A percentile compares a stretch with the other conserved stretches of the same genome.
Evolutionary conservation across 768 basidiomycete genomes (phyloP).

Genomic region (Lepiota subincarnata): DNA sequence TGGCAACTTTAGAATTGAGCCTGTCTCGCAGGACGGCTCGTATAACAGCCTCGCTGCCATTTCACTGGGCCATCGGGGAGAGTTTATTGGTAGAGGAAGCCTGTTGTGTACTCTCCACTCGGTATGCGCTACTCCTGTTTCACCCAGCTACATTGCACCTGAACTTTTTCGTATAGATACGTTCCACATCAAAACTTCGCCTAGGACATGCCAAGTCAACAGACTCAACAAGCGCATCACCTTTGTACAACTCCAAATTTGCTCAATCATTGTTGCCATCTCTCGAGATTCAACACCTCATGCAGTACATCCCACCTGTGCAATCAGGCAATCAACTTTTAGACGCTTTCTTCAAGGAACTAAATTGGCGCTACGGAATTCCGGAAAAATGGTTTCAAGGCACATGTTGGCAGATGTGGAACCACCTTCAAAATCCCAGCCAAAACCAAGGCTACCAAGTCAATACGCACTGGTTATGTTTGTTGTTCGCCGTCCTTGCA

Average conservation of each 20-base stretch:
- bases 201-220: conserved; percentile 40
- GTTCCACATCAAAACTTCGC: conserved; percentile 26
- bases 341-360: conserved; percentile 37
- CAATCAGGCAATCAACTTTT: conserved; percentile 31
- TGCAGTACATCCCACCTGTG: conserved; percentile 29
- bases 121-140: conserved; percentile 22
- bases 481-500: conserved; percentile 47
- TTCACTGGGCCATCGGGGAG: conserved; percentile 43
- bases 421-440: conserved; percentile 27
- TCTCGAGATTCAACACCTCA: conserved; percentile 27
- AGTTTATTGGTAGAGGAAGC: conserved; percentile 47
- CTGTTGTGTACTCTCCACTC: conserved; percentile 43
- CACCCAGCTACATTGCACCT: background rate
- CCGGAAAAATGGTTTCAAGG: conserved; percentile 44
- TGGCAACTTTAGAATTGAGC: background rate
- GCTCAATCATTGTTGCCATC: conserved; percentile 6
- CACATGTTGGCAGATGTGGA: conserved; percentile 45
- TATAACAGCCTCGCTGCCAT: conserved; percentile 31
- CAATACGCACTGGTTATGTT: conserved; percentile 47
- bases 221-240: background rate
- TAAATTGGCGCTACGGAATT: conserved; percentile 50
- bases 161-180: conserved; percentile 25
- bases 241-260: background rate
- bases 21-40: conserved; percentile 1
- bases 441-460: conserved; percentile 29